Evolutionary conservation across 2,329 filamentous ascomycete genomes (phyloP).

Genomic region (Gremmenia infestans): DNA sequence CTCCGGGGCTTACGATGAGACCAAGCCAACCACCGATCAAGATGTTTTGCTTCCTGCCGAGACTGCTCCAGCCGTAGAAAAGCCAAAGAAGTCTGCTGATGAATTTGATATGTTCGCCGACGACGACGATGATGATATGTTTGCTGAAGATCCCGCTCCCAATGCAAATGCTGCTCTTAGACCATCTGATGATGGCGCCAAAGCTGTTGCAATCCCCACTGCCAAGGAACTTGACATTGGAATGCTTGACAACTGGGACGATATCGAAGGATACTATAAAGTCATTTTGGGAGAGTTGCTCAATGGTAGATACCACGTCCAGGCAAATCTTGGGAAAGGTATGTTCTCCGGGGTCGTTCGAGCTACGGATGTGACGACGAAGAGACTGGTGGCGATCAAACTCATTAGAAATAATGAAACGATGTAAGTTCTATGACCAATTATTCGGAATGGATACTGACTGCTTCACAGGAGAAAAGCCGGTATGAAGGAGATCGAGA

Average conservation of each 20-base stretch:
- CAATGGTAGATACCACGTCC: conserved; percentile 83
- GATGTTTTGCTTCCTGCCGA: conserved; percentile 41
- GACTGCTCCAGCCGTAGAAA: conserved; percentile 31
- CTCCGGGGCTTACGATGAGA: conserved; percentile 54
- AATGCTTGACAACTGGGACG: conserved; percentile 88
- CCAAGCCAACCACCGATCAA: conserved; percentile 47
- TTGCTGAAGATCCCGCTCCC: conserved; percentile 47
- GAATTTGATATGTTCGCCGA: conserved; percentile 90
- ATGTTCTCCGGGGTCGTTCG: conserved; percentile 97
- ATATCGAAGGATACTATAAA: conserved; percentile 94
- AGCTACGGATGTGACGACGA: conserved; percentile 71
- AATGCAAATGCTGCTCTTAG: conserved; percentile 32
- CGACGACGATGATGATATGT: conserved; percentile 64
- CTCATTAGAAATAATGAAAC: conserved; percentile 96
- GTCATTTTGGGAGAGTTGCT: conserved; percentile 87
- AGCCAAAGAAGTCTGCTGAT: conserved; percentile 46
- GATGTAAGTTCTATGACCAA: conserved; percentile 46
- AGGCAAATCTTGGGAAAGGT: conserved; percentile 81
- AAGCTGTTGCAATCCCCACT: conserved; percentile 39
- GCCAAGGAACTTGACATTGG: conserved; percentile 61
- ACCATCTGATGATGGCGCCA: conserved; percentile 40
- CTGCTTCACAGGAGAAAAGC: conserved; percentile 59
- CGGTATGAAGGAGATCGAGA: conserved; percentile 90
- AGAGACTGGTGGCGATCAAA: conserved; percentile 86
- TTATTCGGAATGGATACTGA: conserved; percentile 21